Evolutionary conservation across 495 filamentous ascomycete genomes (phyloP).

Genomic region (Neurospora sp.): DNA sequence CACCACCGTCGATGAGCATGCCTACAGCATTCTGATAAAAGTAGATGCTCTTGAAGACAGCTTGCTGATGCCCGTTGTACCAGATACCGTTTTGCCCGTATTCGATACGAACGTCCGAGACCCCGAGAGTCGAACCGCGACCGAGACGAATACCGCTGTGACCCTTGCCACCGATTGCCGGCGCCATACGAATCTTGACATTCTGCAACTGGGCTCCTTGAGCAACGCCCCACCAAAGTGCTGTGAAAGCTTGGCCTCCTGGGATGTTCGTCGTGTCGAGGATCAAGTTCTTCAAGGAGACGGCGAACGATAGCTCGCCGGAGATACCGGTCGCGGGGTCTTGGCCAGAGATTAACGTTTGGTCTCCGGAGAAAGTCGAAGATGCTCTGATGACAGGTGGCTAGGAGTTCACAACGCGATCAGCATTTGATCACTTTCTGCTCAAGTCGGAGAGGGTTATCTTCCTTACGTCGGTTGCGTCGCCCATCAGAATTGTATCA

Average conservation of each 20-base stretch:
- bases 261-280: slow-evolving; percentile 54
- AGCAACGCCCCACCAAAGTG: slow-evolving; percentile 63
- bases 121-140: slow-evolving; percentile 36
- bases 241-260: slow-evolving; percentile 34
- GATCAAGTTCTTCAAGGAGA: slow-evolving; percentile 58
- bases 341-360: slow-evolving; percentile 37
- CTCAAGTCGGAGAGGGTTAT: background rate
- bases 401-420: slow-evolving; percentile 3
- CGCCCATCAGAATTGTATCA: slow-evolving; percentile 55
- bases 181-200: slow-evolving; percentile 53
- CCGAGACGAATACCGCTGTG: slow-evolving; percentile 57
- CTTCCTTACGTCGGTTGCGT: slow-evolving; percentile 47
- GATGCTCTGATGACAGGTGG: slow-evolving; percentile 53
- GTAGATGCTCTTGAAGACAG: slow-evolving; percentile 54
- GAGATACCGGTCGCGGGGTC: slow-evolving; percentile 12
- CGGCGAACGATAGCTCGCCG: slow-evolving; percentile 42
- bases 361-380: slow-evolving; percentile 26
- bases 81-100: slow-evolving; percentile 36
- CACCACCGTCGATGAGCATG: slow-evolving; percentile 53
- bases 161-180: slow-evolving; percentile 30
- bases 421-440: background rate
- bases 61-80: slow-evolving; percentile 60
- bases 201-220: slow-evolving; percentile 61
- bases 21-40: slow-evolving; percentile 48
- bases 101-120: slow-evolving; percentile 26